These are phyloP conservation scores for Ogataea ganodermae DNA, from an alignment of 805 yeast species.

Conservation along the genomic window DNA sequence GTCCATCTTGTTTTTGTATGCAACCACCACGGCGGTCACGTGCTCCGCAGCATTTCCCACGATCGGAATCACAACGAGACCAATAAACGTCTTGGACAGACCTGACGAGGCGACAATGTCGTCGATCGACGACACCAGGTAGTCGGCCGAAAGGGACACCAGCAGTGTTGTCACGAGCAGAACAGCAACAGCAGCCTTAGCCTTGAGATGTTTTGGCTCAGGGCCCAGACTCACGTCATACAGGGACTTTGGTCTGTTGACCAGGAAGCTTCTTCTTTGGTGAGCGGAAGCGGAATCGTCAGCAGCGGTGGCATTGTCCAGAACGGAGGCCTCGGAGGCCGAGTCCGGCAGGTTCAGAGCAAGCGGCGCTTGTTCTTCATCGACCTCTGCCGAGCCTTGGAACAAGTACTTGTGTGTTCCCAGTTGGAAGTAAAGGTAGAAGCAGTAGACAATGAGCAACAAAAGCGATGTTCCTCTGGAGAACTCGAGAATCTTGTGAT, in stretches of 20 bases:
- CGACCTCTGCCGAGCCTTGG: slow-evolving; percentile 48
- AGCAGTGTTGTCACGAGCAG: slow-evolving; percentile 69
- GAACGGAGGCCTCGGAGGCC: neutral
- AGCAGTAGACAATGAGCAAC: slow-evolving; percentile 70
- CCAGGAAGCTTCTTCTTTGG: slow-evolving; percentile 31
- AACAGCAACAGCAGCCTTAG: slow-evolving; percentile 53
- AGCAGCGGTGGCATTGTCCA: slow-evolving; percentile 1
- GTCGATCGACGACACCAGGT: slow-evolving; percentile 90
- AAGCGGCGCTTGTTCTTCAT: slow-evolving; percentile 8
- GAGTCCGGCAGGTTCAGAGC: neutral
- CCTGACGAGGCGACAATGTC: slow-evolving; percentile 82
- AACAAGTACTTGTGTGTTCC: slow-evolving; percentile 80
- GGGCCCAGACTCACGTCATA: slow-evolving; percentile 29
- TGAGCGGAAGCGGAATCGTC: slow-evolving; percentile 8
- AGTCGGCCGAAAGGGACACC: slow-evolving; percentile 92
- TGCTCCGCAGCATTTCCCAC: slow-evolving; percentile 99
- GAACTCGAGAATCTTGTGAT: slow-evolving; percentile 58
- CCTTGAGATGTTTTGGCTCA: slow-evolving; percentile 45
- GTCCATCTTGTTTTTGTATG: slow-evolving; percentile 96
- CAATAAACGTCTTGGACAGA: slow-evolving; percentile 91
- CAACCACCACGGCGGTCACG: slow-evolving; percentile 94
- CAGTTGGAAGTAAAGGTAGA: slow-evolving; percentile 85
- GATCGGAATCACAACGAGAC: slow-evolving; percentile 89
- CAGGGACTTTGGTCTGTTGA: slow-evolving; percentile 33
- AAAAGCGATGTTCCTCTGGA: slow-evolving; percentile 87